A percentile compares a stretch with the other conserved stretches of the same genome.
phyloP scores from a whole-genome alignment of 495 filamentous ascomycete genomes.

The Xylaria longipes region DNA sequence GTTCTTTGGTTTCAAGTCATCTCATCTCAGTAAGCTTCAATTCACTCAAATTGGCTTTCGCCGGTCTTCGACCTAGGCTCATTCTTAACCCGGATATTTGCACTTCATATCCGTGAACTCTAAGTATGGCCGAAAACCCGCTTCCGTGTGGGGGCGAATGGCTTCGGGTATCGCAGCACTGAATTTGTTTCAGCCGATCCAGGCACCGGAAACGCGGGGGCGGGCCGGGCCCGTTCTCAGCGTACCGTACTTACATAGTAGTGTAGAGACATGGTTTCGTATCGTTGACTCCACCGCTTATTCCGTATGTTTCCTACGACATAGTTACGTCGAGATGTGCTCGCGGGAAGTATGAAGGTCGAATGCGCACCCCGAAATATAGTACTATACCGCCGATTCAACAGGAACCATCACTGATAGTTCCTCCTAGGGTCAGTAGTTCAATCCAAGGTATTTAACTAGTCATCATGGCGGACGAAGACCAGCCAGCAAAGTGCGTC shows the following conservation, averaged over 20 bases:
- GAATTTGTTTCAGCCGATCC: background rate
- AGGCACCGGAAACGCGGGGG: slow-evolving; percentile 12
- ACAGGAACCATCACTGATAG: background rate
- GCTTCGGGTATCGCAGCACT: background rate
- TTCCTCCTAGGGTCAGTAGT: background rate
- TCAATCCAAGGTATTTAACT: background rate
- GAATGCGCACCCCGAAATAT: background rate
- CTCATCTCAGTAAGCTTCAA: background rate
- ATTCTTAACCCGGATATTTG: background rate
- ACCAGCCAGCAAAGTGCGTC: background rate
- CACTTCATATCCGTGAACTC: background rate
- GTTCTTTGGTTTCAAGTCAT: background rate
- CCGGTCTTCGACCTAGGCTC: background rate
- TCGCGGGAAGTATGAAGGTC: background rate
- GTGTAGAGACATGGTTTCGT: background rate
- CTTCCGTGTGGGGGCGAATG: background rate
- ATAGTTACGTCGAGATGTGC: background rate
- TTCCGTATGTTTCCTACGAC: background rate
- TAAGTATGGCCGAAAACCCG: background rate
- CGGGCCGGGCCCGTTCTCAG: background rate
- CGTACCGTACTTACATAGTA: too few relatives aligned
- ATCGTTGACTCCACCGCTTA: background rate
- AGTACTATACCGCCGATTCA: background rate
- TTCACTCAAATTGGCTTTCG: background rate
- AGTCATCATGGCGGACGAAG: background rate